A percentile compares a stretch with the other conserved stretches of the same genome.
These are phyloP conservation scores for Kwoniella shandongensis DNA, from an alignment of 768 basidiomycete genomes.

Conservation along the genomic window DNA sequence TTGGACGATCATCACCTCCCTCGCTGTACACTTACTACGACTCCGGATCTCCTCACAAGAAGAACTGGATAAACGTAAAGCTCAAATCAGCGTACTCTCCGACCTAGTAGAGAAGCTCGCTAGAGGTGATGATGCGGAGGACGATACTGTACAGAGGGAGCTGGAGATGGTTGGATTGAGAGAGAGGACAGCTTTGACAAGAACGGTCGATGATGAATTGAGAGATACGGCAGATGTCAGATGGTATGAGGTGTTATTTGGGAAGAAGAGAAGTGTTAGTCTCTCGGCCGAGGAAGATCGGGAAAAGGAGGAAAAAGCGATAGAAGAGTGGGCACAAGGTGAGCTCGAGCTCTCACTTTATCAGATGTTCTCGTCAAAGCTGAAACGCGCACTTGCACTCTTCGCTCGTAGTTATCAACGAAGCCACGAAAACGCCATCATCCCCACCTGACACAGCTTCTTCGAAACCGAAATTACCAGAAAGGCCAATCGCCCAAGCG, in stretches of 20 bases:
- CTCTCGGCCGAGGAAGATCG: slow-evolving; percentile 27
- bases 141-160: slow-evolving; percentile 46
- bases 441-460: neutral
- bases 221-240: slow-evolving; percentile 33
- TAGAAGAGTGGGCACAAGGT: slow-evolving; percentile 24
- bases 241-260: slow-evolving; percentile 53
- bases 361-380: neutral
- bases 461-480: neutral
- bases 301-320: slow-evolving; percentile 11
- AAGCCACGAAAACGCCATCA: neutral
- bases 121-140: slow-evolving; percentile 21
- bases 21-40: slow-evolving; percentile 43
- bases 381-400: neutral
- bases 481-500: slow-evolving; percentile 4
- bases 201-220: slow-evolving; percentile 25
- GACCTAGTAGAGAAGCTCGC: slow-evolving; percentile 31
- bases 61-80: slow-evolving; percentile 29
- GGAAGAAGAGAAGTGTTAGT: slow-evolving; percentile 39
- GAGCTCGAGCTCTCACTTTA: neutral
- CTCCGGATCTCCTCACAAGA: slow-evolving; percentile 35
- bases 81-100: slow-evolving; percentile 50
- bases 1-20: slow-evolving; percentile 49
- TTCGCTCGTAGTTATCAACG: slow-evolving; percentile 12
- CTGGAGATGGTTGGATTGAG: slow-evolving; percentile 53
- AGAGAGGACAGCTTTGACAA: slow-evolving; percentile 39